Evolutionary conservation across 306 rosid genomes (phyloP).

Genomic region (Neltuma alba): DNA sequence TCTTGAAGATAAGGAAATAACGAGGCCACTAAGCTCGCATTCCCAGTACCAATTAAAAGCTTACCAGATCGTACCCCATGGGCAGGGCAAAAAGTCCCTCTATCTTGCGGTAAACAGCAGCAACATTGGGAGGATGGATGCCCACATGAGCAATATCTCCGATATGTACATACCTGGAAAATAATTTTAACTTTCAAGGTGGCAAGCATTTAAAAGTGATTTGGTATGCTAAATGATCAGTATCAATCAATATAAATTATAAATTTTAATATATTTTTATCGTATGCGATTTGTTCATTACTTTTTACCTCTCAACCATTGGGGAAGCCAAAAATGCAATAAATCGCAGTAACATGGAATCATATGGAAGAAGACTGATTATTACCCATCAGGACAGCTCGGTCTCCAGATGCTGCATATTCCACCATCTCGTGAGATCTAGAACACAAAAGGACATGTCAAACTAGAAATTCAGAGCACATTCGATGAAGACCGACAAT

Average conservation of each 20-base stretch:
- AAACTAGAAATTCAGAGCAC: constrained; percentile 31
- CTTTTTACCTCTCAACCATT: background rate
- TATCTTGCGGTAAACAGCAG: constrained; percentile 80
- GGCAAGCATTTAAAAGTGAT: background rate
- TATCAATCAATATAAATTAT: too few relatives aligned
- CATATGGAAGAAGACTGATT: constrained; percentile 15
- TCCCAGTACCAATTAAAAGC: constrained; percentile 32
- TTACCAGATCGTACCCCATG: constrained; percentile 91
- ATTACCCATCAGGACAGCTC: constrained; percentile 89
- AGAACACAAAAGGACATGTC: constrained; percentile 40
- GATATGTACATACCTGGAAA: constrained; percentile 66
- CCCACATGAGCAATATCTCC: constrained; percentile 96
- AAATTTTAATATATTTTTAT: too few relatives aligned
- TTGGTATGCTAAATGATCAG: background rate
- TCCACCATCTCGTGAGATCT: constrained; percentile 61
- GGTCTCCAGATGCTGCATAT: constrained; percentile 97
- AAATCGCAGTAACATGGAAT: constrained; percentile 7
- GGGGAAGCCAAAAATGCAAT: background rate
- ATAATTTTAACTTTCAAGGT: constrained; percentile 5
- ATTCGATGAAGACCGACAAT: background rate
- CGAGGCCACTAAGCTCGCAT: constrained; percentile 20
- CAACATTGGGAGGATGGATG: constrained; percentile 90
- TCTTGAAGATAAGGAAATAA: background rate
- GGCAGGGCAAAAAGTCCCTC: constrained; percentile 77
- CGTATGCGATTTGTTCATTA: background rate